Evolutionary conservation across 2,329 filamentous ascomycete genomes (phyloP).

Genomic region (Pyrenochaeta sp.): DNA sequence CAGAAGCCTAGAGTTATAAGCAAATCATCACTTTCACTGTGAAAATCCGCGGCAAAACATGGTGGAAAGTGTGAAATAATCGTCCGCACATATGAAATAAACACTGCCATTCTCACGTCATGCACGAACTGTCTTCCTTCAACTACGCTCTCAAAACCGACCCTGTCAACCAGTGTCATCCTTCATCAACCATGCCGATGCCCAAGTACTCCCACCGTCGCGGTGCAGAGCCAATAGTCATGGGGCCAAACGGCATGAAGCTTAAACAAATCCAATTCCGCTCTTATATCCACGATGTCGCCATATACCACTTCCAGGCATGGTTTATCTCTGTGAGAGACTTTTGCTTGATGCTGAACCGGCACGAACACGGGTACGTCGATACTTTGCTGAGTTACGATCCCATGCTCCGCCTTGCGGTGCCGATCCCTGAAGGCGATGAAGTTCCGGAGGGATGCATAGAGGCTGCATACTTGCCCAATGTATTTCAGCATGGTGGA

Average conservation of each 20-base stretch:
- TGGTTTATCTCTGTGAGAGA: conserved; percentile 6
- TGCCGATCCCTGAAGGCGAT: conserved; percentile 18
- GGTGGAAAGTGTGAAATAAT: too few relatives aligned
- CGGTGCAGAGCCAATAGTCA: not conserved
- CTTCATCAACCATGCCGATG: not conserved
- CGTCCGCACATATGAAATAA: not conserved
- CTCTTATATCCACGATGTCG: conserved; percentile 20
- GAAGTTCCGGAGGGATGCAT: conserved; percentile 19
- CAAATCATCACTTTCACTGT: not conserved
- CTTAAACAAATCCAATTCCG: conserved; percentile 20
- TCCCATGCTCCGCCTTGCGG: conserved; percentile 1
- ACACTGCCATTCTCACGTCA: not conserved
- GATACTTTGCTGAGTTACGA: conserved; percentile 19
- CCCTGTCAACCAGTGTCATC: not conserved
- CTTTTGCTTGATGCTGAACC: conserved; percentile 8
- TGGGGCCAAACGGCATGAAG: not conserved
- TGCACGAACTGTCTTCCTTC: not conserved
- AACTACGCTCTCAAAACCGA: too few relatives aligned
- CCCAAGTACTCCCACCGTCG: not conserved
- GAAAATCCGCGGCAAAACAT: not conserved
- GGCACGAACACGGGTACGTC: conserved; percentile 16
- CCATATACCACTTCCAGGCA: conserved; percentile 30
- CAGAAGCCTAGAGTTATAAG: not conserved
- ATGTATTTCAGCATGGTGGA: conserved; percentile 22
- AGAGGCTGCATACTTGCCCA: conserved; percentile 29